Evolutionary conservation across 1,284 basidiomycete genomes (phyloP).

Genomic region (Sporisorium sorghi): DNA sequence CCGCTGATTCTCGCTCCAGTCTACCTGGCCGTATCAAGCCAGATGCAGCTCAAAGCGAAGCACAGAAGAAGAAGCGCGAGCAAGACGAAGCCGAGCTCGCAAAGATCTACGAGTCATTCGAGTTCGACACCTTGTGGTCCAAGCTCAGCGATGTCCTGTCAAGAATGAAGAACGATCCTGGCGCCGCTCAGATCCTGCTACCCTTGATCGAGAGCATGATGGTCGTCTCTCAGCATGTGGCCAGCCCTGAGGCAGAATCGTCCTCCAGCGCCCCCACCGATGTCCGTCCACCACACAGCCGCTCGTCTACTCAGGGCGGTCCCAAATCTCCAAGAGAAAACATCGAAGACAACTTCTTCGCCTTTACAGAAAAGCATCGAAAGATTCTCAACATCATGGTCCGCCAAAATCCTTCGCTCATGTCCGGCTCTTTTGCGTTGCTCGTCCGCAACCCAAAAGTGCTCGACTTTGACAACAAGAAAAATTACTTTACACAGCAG

Average conservation of each 20-base stretch:
- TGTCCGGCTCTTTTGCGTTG: constrained; percentile 97
- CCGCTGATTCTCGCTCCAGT: constrained; percentile 3
- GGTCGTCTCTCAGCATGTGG: constrained; percentile 94
- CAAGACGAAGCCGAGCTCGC: constrained; percentile 69
- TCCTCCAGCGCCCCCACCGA: constrained; percentile 25
- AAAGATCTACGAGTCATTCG: constrained; percentile 65
- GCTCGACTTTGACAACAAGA: constrained; percentile 99
- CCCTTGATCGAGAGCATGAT: constrained; percentile 75
- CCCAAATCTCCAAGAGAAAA: constrained; percentile 57
- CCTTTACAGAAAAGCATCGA: constrained; percentile 92
- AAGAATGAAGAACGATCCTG: constrained; percentile 62
- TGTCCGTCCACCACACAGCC: constrained; percentile 37
- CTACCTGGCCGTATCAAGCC: constrained; percentile 15
- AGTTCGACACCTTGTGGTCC: constrained; percentile 63
- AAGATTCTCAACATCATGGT: constrained; percentile 98
- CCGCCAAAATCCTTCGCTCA: constrained; percentile 94
- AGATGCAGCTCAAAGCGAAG: constrained; percentile 24
- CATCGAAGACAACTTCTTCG: constrained; percentile 85
- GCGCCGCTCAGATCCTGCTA: constrained; percentile 64
- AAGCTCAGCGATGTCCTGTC: constrained; percentile 63
- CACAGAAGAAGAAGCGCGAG: constrained; percentile 72
- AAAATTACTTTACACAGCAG: constrained; percentile 97
- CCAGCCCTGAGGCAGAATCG: constrained; percentile 43
- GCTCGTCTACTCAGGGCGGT: constrained; percentile 35
- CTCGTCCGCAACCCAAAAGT: constrained; percentile 95